Base-by-base conservation (phyloP, 805 yeast species). In the Hanseniaspora meyeri region DNA sequence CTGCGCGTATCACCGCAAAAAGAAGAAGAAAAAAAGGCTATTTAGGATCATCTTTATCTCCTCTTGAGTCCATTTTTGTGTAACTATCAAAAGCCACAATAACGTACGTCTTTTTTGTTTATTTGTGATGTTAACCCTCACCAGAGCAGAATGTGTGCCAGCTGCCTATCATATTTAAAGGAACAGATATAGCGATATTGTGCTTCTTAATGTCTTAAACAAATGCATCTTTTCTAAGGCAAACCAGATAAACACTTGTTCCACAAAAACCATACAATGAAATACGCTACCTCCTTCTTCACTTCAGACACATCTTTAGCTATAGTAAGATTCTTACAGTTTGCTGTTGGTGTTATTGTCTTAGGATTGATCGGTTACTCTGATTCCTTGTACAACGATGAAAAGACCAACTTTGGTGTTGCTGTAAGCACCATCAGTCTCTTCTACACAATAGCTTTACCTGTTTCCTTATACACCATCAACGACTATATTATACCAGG, bases 401-500 rank as follows among this genome's bases (percentile, higher is more conserved):
- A 64, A 27, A 64, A 65, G 43, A 66, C 67, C 60, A 66, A 73
- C 57, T 65, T 63, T 57, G 62, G 67, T 36, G 54, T 66, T 19
- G 64, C 72, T 24, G 61, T 63, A 32, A 67, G 69, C 51, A 60
- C 63, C 6, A 59, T 69, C 20, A 63, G 70, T 17, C 47, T 64
- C 4, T 50, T 68, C 7, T 69, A 71, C 60, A 45, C 65, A 24
- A 16, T 69, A n/a, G 49, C 60, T 1, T 57, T 65, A 8, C 39
- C 59, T 1, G n/a, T 63, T 3, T 17, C 65, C 0, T 58, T 65
- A 0, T 45, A 62, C 19, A 14, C 61, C 9, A 5, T 46, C 0
- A 66, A 66, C 11, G 43, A 58, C 2, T 43, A 64, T 40, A 60
- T 68, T 17, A 51, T 62, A 20, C 60, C 66, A n/a, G 71, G 69